These are phyloP conservation scores for Cruciata laevipes DNA, from an alignment of 257 asterid species.

Conservation along the genomic window DNA sequence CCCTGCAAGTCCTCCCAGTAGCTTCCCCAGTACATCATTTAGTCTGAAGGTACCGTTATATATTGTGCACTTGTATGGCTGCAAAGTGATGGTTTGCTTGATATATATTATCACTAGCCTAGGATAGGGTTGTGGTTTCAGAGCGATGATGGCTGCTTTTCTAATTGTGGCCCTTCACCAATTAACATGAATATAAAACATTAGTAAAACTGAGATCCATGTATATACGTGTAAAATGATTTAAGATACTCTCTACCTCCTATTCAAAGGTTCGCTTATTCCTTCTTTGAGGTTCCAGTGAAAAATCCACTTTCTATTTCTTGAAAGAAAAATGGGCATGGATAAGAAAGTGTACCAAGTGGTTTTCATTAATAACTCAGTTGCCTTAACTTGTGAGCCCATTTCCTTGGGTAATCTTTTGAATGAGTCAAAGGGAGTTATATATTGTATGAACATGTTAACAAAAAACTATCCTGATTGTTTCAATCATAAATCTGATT, in stretches of 20 bases:
- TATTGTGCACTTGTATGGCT: background rate
- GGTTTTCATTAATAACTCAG: background rate
- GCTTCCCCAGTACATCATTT: conserved; percentile 46
- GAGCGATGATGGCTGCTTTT: background rate
- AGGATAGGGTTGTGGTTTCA: background rate
- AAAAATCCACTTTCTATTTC: too few relatives aligned
- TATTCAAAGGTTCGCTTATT: background rate
- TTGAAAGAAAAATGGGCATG: background rate
- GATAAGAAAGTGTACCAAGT: background rate
- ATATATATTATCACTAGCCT: too few relatives aligned
- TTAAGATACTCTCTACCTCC: background rate
- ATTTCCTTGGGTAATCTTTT: too few relatives aligned
- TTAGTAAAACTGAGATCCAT: too few relatives aligned
- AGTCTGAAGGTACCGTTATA: conserved; percentile 68
- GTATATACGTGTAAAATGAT: too few relatives aligned
- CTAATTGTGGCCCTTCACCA: background rate
- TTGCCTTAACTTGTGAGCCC: background rate
- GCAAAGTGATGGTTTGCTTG: background rate
- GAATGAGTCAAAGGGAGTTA: background rate
- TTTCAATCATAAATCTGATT: too few relatives aligned
- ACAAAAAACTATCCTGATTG: background rate
- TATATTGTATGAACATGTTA: background rate
- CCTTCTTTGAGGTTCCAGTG: too few relatives aligned
- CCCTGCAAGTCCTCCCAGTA: conserved; percentile 82
- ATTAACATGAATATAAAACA: too few relatives aligned